Conservation (phyloP, 106 monocot species). For the Dendrobium chrysotoxum region DNA sequence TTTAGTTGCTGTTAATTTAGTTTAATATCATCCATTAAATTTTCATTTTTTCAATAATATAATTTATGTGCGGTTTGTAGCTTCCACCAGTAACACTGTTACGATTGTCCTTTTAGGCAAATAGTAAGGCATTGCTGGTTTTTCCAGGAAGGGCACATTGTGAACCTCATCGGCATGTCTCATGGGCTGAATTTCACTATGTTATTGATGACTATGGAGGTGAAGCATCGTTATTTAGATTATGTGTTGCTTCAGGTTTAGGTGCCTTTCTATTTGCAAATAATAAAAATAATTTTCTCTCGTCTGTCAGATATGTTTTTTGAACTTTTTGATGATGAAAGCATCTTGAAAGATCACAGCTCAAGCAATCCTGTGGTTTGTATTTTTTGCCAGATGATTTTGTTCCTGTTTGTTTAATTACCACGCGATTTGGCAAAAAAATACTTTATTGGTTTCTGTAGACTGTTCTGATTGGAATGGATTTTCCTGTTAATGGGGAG, state of each 20-base stretch:
- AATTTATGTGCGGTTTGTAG: background rate
- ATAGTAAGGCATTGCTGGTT: slow-evolving; percentile 61
- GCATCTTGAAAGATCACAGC: slow-evolving; percentile 51
- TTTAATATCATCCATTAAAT: too few species aligned
- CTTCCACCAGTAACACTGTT: background rate
- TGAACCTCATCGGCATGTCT: slow-evolving; percentile 60
- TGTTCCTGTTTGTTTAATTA: background rate
- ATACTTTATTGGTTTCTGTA: slow-evolving; percentile 19
- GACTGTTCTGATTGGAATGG: slow-evolving; percentile 66
- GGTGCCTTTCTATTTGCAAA: slow-evolving; percentile 5
- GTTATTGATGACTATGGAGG: slow-evolving; percentile 85
- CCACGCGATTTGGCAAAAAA: background rate
- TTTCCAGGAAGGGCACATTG: slow-evolving; percentile 68
- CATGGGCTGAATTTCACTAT: slow-evolving; percentile 72
- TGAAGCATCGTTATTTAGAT: slow-evolving; percentile 7
- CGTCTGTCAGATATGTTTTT: slow-evolving; percentile 58
- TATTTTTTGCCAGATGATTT: background rate
- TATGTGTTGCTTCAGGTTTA: background rate
- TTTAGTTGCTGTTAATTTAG: too few species aligned
- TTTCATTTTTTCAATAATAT: background rate
- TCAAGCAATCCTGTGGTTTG: slow-evolving; percentile 71
- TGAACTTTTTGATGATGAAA: slow-evolving; percentile 61
- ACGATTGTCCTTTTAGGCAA: slow-evolving; percentile 26
- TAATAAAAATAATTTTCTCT: slow-evolving; percentile 8
- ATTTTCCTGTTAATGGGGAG: slow-evolving; percentile 14